phyloP scores from a whole-genome alignment of 495 filamentous ascomycete genomes.

The Aspergillus ostianus region DNA sequence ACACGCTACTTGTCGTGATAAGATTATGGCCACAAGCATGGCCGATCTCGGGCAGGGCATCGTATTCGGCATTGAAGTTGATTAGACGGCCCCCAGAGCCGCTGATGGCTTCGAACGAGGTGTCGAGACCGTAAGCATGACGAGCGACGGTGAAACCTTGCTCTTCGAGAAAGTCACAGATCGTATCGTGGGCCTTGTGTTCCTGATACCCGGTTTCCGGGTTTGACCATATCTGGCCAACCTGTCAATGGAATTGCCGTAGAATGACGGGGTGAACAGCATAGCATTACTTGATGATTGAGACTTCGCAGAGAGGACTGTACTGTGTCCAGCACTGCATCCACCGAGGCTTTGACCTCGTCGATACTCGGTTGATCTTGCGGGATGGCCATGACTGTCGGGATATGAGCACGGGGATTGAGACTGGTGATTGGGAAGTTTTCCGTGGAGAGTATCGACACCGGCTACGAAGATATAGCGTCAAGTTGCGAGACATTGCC shows the following conservation, averaged over 20 bases:
- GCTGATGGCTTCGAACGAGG: constrained; percentile 38
- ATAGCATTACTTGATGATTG: constrained; percentile 24
- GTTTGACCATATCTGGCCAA: constrained; percentile 55
- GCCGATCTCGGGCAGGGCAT: constrained; percentile 58
- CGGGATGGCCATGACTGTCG: constrained; percentile 11
- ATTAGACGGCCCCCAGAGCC: constrained; percentile 42
- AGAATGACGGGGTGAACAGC: neutral
- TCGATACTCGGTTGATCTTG: constrained; percentile 11
- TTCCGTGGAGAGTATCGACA: neutral
- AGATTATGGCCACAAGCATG: constrained; percentile 73
- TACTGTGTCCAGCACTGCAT: constrained; percentile 24
- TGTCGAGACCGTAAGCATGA: constrained; percentile 43
- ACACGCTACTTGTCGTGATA: constrained; percentile 61
- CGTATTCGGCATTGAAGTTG: constrained; percentile 50
- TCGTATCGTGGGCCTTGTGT: constrained; percentile 54
- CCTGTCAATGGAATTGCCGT: constrained; percentile 10
- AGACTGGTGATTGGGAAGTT: neutral
- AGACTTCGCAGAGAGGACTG: constrained; percentile 29
- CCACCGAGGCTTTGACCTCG: constrained; percentile 29
- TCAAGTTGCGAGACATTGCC: neutral
- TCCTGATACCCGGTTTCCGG: constrained; percentile 60
- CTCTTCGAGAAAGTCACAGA: constrained; percentile 53
- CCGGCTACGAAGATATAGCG: neutral
- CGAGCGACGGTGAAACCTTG: constrained; percentile 58
- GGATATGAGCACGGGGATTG: neutral